Evolutionary conservation across 140 eudicot species (phyloP).

Genomic region (Stevia rebaudiana): DNA sequence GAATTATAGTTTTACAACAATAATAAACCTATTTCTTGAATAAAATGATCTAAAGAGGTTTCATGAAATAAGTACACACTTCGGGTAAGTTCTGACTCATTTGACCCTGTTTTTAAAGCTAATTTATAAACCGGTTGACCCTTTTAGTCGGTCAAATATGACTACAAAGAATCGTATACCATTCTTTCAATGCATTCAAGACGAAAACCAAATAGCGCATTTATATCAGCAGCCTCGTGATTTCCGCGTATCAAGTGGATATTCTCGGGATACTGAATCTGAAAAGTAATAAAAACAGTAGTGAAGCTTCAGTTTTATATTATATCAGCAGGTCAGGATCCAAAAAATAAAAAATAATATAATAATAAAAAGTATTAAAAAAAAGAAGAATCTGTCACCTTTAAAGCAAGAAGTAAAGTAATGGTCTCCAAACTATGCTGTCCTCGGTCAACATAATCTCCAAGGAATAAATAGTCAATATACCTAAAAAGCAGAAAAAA

Average conservation of each 20-base stretch:
- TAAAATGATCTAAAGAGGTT: too few species aligned
- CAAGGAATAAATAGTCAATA: conserved; percentile 90
- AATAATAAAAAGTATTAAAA: background rate
- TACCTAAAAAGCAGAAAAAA: conserved; percentile 47
- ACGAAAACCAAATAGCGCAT: conserved; percentile 95
- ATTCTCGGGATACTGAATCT: conserved; percentile 91
- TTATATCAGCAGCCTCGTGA: conserved; percentile 97
- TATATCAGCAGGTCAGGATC: background rate
- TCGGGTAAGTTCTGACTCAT: background rate
- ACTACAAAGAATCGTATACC: conserved; percentile 39
- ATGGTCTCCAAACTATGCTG: conserved; percentile 99
- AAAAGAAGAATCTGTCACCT: conserved; percentile 42
- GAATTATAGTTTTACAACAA: background rate
- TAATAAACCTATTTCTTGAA: background rate
- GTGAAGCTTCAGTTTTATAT: conserved; percentile 2
- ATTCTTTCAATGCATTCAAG: conserved; percentile 94
- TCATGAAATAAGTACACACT: background rate
- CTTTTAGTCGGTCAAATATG: background rate
- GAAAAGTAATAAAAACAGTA: conserved; percentile 12
- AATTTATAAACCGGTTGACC: background rate
- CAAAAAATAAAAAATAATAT: too few species aligned
- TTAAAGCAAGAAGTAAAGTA: conserved; percentile 85
- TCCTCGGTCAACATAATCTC: conserved; percentile 98
- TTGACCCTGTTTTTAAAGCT: background rate
- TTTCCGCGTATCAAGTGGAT: conserved; percentile 95